Conservation (phyloP, 495 filamentous ascomycete species). For the Trichoderma gamsii region DNA sequence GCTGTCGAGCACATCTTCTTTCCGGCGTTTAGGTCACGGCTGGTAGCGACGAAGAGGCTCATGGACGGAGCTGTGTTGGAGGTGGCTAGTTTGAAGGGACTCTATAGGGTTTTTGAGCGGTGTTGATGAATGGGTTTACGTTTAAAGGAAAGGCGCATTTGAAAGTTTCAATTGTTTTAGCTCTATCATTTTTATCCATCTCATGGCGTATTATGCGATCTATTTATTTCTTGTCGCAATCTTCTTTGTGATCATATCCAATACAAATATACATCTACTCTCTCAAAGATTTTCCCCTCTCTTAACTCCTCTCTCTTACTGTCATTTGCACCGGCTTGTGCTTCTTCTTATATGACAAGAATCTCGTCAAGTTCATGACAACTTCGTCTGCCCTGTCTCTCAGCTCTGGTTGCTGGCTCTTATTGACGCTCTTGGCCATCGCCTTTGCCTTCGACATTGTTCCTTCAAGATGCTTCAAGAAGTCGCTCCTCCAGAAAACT, state of each 20-base stretch:
- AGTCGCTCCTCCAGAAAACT: constrained; percentile 55
- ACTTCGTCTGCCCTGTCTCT: constrained; percentile 51
- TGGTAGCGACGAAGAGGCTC: constrained; percentile 77
- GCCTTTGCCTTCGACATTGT: constrained; percentile 43
- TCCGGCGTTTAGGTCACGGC: constrained; percentile 70
- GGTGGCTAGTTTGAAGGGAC: constrained; percentile 86
- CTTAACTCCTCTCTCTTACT: neutral
- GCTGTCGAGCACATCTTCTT: constrained; percentile 69
- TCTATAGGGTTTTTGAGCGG: constrained; percentile 96
- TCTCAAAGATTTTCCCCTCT: too few relatives aligned
- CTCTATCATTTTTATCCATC: neutral
- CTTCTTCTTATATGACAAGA: constrained; percentile 56
- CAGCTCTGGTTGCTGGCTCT: constrained; percentile 45
- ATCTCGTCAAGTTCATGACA: constrained; percentile 48
- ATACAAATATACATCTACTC: neutral
- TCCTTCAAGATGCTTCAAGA: constrained; percentile 51
- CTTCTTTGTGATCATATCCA: neutral
- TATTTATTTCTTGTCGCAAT: neutral
- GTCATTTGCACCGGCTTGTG: constrained; percentile 27
- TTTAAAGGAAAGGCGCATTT: neutral
- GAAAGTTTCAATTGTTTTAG: neutral
- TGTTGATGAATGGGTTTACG: constrained; percentile 49
- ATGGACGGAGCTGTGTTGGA: constrained; percentile 73
- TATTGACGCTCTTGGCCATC: constrained; percentile 51
- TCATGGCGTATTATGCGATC: neutral